phyloP scores from a whole-genome alignment of 2,329 filamentous ascomycete species.

The Fusarium annulatum region DNA sequence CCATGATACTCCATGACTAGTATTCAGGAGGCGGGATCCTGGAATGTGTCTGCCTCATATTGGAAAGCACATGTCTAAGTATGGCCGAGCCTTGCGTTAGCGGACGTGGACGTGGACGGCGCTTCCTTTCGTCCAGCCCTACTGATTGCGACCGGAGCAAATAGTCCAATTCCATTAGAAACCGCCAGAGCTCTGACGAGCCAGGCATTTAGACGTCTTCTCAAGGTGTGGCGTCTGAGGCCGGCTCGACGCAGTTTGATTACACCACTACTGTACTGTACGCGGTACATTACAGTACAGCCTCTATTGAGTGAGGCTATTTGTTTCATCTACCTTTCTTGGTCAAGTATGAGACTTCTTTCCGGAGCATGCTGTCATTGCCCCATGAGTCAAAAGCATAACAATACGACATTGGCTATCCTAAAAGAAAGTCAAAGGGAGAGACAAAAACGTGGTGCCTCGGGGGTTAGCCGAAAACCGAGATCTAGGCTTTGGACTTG shows the following conservation, averaged over 20 bases:
- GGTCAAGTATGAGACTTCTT: neutral
- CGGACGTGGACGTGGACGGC: neutral
- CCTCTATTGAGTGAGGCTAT: neutral
- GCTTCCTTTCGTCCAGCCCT: neutral
- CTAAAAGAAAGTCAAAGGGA: neutral
- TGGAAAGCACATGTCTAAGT: neutral
- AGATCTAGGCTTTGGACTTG: neutral
- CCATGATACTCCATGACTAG: conserved; percentile 11
- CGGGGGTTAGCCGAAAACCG: conserved; percentile 42
- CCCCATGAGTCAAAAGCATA: conserved; percentile 14
- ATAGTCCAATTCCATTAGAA: conserved; percentile 13
- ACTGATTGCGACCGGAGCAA: conserved; percentile 14
- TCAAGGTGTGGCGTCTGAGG: neutral
- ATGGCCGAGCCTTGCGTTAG: neutral
- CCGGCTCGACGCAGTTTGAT: neutral
- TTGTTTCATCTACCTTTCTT: neutral
- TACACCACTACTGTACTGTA: neutral
- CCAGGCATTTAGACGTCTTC: neutral
- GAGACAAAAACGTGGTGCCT: conserved; percentile 9
- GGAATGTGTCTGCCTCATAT: conserved; percentile 6
- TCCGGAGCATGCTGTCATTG: neutral
- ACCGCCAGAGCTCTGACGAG: neutral
- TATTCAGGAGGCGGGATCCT: conserved; percentile 15
- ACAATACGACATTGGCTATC: neutral
- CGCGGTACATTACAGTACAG: neutral